Conservation (phyloP, 352 stramenopile species). For the Pythium volutum region DNA sequence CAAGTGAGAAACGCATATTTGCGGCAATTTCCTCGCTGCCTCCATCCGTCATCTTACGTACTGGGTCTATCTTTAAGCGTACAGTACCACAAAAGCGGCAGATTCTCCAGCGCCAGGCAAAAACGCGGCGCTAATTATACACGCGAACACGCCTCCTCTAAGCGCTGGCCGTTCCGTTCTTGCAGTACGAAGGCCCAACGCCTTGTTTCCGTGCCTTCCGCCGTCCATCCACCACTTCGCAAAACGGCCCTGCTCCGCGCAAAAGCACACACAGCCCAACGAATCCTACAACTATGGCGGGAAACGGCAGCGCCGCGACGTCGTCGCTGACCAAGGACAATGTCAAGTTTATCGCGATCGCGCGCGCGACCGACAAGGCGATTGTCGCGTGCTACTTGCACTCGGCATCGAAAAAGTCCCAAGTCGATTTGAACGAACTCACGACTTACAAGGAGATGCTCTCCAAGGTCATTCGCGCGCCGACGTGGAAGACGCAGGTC, state of each 20-base stretch:
- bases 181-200: background rate
- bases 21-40: background rate
- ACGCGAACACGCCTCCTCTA: no score
- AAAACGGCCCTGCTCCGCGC: background rate
- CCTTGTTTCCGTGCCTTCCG: background rate
- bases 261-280: background rate
- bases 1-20: conserved; percentile 4
- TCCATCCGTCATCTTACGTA: background rate
- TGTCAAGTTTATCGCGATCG: conserved; percentile 82
- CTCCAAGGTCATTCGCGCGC: conserved; percentile 73
- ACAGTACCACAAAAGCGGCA: background rate
- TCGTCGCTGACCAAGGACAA: conserved; percentile 69
- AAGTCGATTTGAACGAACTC: conserved; percentile 58
- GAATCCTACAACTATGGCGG: conserved; percentile 12
- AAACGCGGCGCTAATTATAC: conserved; percentile 4
- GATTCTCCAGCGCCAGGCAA: no score
- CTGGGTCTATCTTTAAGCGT: background rate
- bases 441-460: conserved; percentile 78
- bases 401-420: conserved; percentile 39
- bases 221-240: background rate
- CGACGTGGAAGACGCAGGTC: conserved; percentile 85
- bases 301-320: conserved; percentile 13
- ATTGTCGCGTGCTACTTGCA: conserved; percentile 80
- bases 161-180: background rate
- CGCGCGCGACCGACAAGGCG: conserved; percentile 75